Evolutionary conservation across 2,329 filamentous ascomycete species (phyloP), one percentile per base, ranked within the genome.

Genomic region (Chrysosporium keratinophilum): DNA sequence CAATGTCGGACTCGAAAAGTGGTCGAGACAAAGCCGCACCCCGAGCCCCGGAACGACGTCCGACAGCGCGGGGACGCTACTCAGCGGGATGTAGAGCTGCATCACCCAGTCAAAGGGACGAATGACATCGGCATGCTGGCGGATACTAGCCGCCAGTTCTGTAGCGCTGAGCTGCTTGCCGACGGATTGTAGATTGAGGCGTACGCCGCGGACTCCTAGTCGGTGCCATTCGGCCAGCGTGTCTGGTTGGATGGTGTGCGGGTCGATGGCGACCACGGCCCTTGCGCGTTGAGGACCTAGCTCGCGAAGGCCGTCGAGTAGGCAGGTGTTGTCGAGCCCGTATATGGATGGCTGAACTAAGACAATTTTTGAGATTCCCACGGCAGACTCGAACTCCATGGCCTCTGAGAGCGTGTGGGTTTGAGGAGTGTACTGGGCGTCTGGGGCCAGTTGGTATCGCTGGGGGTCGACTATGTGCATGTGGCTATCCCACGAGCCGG

Each of bases 321-420:
- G 66, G 60, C 78, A 82, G 0, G 73, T 69, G 60, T 84, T 84
- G 65, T 84, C 79, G 50, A 71, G 69, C 20, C 77, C 79, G 62
- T 83, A 84, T 50, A 81, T 78, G 14, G 78, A 82, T 0, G 80
- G 79, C 59, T 84, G 81, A 2, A 80, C 76, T 10, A 84, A 69
- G 20, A 83, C 79, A 49, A 81, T 71, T 55, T 80, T 79, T 41
- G 69, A 59, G 39, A 83, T 73, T 1, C 75, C 76, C 12, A 83
- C 64, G 1, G 69, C 65, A 0, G 67, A 62, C 56, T 81, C 76
- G 59, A 82, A 82, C 1, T 63, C 56, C 33, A 75, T 65, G 17
- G 79, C 78, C 33, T 81, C 71, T 6, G 69, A 60, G 5, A 82
- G 65, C 1, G 72, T 76, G 60, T 80, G 75, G 11, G 71, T 59